These are phyloP conservation scores for Plasmopara halstedii DNA, from an alignment of 352 stramenopile genomes.

Conservation along the genomic window DNA sequence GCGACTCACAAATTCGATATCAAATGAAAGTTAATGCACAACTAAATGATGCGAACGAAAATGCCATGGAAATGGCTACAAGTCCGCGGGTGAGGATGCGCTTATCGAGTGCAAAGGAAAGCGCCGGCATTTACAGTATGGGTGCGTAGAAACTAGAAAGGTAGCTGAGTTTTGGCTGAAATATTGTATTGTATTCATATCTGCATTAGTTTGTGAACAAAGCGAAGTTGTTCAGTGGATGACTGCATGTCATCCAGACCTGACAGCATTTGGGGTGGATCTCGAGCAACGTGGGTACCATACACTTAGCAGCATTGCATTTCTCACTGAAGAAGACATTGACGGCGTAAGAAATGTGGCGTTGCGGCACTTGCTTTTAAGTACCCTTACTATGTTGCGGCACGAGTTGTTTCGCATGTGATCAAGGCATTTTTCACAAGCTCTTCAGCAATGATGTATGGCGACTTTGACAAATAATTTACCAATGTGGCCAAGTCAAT, in stretches of 20 bases:
- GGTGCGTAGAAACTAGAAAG: constrained; percentile 34
- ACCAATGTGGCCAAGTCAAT: too few species aligned
- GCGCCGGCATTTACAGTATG: constrained; percentile 58
- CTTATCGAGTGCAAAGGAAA: constrained; percentile 71
- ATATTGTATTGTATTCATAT: neutral
- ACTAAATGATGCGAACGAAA: constrained; percentile 6
- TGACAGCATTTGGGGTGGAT: constrained; percentile 47
- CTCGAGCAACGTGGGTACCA: constrained; percentile 61
- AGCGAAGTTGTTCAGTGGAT: constrained; percentile 81
- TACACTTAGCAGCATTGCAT: constrained; percentile 75
- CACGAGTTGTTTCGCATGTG: constrained; percentile 82
- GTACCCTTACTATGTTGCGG: constrained; percentile 56
- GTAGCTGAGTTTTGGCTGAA: neutral
- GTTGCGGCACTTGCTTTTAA: constrained; percentile 44
- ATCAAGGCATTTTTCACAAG: constrained; percentile 11
- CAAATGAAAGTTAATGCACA: constrained; percentile 6
- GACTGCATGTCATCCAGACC: constrained; percentile 57
- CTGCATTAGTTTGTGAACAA: constrained; percentile 57
- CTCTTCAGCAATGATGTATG: too few species aligned
- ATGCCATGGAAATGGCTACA: constrained; percentile 12
- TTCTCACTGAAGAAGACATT: constrained; percentile 70
- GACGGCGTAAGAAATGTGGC: constrained; percentile 22
- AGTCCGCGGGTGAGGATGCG: constrained; percentile 61
- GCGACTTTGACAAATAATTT: too few species aligned
- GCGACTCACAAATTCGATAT: constrained; percentile 15